phyloP scores from a whole-genome alignment of 176 grass and related monocot genomes.

The Canna indica region DNA sequence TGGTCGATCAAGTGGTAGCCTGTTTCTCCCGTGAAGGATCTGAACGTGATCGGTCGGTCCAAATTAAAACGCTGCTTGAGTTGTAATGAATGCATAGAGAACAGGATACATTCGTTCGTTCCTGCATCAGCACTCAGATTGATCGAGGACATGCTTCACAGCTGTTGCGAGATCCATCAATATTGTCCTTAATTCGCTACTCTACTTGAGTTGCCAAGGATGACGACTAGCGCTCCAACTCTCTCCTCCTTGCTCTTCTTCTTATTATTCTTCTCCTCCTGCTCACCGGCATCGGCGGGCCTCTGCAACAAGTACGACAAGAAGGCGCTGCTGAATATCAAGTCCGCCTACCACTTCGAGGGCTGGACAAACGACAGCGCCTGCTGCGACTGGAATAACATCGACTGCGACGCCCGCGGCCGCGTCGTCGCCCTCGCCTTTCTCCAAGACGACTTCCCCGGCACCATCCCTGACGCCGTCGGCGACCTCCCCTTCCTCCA shows the following conservation, averaged over 20 bases:
- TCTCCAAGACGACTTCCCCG: conserved; percentile 33
- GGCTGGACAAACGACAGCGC: conserved; percentile 27
- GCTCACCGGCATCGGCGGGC: neutral
- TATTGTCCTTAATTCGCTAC: too few relatives aligned
- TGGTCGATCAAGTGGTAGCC: too few relatives aligned
- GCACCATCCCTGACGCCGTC: conserved; percentile 35
- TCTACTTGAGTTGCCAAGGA: too few relatives aligned
- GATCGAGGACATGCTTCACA: too few relatives aligned
- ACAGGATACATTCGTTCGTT: too few relatives aligned
- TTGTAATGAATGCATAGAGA: too few relatives aligned
- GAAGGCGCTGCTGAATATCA: conserved; percentile 37
- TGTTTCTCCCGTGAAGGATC: too few relatives aligned
- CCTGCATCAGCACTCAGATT: too few relatives aligned
- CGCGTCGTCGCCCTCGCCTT: conserved; percentile 33
- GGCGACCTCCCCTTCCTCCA: conserved; percentile 30
- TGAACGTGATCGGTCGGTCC: too few relatives aligned
- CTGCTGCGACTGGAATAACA: conserved; percentile 49
- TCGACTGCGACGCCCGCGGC: conserved; percentile 45
- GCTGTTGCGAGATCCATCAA: too few relatives aligned
- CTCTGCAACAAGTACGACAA: conserved; percentile 41
- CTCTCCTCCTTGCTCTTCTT: conserved; percentile 9
- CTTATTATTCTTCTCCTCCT: neutral
- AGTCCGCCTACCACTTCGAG: conserved; percentile 30
- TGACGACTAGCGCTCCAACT: too few relatives aligned
- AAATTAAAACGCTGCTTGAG: too few relatives aligned